These are phyloP conservation scores for Blastocystis sp. DNA, from an alignment of 352 stramenopile genomes.

Conservation along the genomic window DNA sequence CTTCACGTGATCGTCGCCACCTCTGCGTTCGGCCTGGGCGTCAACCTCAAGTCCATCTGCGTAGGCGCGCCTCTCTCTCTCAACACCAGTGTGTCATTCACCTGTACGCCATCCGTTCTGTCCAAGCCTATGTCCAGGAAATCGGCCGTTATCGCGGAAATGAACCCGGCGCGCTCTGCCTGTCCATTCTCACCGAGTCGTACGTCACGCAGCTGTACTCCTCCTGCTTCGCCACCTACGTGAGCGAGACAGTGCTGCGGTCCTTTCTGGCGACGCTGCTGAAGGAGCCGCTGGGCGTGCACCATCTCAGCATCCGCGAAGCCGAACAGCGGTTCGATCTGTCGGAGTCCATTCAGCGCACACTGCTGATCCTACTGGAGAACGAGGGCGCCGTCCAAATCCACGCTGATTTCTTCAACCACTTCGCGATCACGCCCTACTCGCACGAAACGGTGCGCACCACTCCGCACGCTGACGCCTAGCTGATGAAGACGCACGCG, in stretches of 20 bases:
- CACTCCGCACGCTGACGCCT: background rate
- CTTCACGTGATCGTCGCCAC: constrained; percentile 44
- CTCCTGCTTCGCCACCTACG: background rate
- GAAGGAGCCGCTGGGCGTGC: background rate
- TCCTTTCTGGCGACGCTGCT: background rate
- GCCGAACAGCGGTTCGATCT: constrained; percentile 43
- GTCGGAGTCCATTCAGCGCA: background rate
- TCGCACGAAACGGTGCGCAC: background rate
- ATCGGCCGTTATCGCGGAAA: constrained; percentile 34
- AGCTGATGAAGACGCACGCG: background rate
- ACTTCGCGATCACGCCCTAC: constrained; percentile 21
- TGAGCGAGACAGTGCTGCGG: background rate
- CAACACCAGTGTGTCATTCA: constrained; percentile 30
- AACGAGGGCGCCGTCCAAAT: constrained; percentile 7
- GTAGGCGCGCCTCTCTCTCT: background rate
- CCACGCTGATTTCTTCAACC: constrained; percentile 40
- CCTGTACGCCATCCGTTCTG: constrained; percentile 29
- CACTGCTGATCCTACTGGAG: constrained; percentile 40
- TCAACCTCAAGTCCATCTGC: constrained; percentile 42
- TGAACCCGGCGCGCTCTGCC: background rate
- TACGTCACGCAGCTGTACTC: constrained; percentile 24
- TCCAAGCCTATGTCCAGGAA: constrained; percentile 59
- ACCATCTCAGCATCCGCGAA: background rate
- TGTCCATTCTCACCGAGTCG: background rate
- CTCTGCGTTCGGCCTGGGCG: constrained; percentile 52